These are phyloP conservation scores for Bruguiera parviflora DNA, from an alignment of 345 rosid genomes.

Conservation along the genomic window DNA sequence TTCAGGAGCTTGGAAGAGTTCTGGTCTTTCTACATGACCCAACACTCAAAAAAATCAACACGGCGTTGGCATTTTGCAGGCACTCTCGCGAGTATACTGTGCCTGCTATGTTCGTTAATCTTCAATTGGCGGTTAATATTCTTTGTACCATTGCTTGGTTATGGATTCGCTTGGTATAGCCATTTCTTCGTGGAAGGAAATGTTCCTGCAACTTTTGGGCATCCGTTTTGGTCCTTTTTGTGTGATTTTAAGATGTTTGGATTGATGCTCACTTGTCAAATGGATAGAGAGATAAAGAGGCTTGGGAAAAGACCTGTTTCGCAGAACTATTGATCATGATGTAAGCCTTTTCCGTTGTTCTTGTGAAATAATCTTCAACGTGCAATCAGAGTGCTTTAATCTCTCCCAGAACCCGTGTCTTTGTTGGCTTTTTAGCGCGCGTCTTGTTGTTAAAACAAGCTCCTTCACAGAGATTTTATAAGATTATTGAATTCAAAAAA, in stretches of 20 bases:
- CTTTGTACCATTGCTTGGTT: conserved; percentile 65
- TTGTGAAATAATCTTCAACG: neutral
- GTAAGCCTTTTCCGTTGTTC: neutral
- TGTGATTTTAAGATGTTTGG: conserved; percentile 95
- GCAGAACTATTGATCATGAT: conserved; percentile 42
- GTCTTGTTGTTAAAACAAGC: too few relatives aligned
- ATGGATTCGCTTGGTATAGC: conserved; percentile 90
- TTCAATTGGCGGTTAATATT: conserved; percentile 57
- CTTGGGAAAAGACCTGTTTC: conserved; percentile 90
- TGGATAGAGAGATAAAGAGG: conserved; percentile 96
- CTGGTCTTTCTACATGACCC: conserved; percentile 85
- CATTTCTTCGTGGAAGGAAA: conserved; percentile 95
- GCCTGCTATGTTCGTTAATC: conserved; percentile 45
- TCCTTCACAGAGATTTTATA: too few relatives aligned
- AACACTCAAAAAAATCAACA: conserved; percentile 85
- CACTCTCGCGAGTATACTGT: conserved; percentile 47
- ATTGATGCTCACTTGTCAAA: conserved; percentile 80
- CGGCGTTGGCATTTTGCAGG: conserved; percentile 88
- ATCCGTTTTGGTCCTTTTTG: conserved; percentile 83
- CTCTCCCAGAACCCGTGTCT: too few relatives aligned
- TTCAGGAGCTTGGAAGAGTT: conserved; percentile 92
- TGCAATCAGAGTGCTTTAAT: neutral
- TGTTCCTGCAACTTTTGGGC: conserved; percentile 75
- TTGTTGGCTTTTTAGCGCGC: too few relatives aligned
- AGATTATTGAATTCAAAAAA: too few relatives aligned